A percentile compares a stretch with the other conserved stretches of the same genome.
Conservation (phyloP, 169 alveolate species). For the Eimeria acervulina region DNA sequence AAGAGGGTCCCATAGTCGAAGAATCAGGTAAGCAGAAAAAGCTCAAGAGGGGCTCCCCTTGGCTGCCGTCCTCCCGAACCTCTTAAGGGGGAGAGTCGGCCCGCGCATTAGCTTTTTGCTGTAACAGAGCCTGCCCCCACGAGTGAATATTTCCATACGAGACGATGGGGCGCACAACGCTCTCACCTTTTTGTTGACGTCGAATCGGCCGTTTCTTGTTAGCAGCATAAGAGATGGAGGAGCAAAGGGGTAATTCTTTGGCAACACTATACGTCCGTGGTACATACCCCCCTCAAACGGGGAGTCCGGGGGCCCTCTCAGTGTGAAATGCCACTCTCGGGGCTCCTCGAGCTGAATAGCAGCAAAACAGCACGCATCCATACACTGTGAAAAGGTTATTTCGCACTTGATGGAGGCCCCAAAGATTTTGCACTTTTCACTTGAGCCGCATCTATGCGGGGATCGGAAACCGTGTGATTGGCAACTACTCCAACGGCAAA, state of each 20-base stretch:
- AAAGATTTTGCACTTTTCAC: background rate
- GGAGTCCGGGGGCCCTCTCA: conserved; percentile 93
- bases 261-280: conserved; percentile 95
- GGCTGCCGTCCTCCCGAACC: background rate
- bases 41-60: background rate
- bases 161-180: background rate
- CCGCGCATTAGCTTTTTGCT: background rate
- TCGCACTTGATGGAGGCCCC: background rate
- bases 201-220: conserved; percentile 96
- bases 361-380: background rate
- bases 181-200: conserved; percentile 91
- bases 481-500: background rate
- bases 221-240: conserved; percentile 95
- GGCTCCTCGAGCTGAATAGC: conserved; percentile 89
- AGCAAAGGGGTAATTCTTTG: conserved; percentile 94
- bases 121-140: background rate
- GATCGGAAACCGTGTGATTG: background rate
- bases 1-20: background rate
- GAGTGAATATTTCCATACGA: background rate
- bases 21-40: background rate
- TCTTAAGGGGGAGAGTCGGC: background rate
- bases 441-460: background rate
- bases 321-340: conserved; percentile 95
- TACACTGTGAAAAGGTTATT: background rate
- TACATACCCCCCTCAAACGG: conserved; percentile 96